Evolutionary conservation across 768 basidiomycete species (phyloP).

Genomic region (Tephrocybe sp.): DNA sequence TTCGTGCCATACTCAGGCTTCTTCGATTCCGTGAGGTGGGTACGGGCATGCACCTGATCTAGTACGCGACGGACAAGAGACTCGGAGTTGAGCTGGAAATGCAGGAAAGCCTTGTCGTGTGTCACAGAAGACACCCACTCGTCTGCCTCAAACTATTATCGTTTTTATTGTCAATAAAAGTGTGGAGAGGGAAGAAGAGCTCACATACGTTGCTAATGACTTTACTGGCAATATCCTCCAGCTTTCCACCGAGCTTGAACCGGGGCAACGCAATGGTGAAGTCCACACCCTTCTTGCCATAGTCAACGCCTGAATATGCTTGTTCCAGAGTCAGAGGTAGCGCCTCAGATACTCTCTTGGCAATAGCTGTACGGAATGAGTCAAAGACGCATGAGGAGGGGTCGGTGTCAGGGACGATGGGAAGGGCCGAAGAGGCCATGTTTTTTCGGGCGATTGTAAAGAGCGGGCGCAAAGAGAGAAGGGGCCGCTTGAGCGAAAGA

Average conservation of each 20-base stretch:
- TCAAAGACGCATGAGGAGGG: slow-evolving; percentile 69
- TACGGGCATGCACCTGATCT: slow-evolving; percentile 70
- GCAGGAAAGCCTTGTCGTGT: slow-evolving; percentile 77
- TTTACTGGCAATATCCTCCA: slow-evolving; percentile 71
- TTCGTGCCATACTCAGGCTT: slow-evolving; percentile 82
- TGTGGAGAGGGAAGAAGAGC: neutral
- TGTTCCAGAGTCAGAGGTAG: slow-evolving; percentile 71
- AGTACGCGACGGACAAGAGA: slow-evolving; percentile 68
- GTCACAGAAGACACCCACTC: slow-evolving; percentile 71
- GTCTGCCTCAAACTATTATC: slow-evolving; percentile 85
- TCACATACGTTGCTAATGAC: slow-evolving; percentile 69
- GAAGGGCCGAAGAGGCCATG: slow-evolving; percentile 31
- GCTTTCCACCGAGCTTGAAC: slow-evolving; percentile 81
- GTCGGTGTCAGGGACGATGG: slow-evolving; percentile 44
- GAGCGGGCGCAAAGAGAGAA: slow-evolving; percentile 10
- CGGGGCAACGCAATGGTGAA: slow-evolving; percentile 91
- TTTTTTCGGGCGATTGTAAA: slow-evolving; percentile 1
- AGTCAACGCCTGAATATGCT: slow-evolving; percentile 82
- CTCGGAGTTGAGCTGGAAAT: slow-evolving; percentile 68
- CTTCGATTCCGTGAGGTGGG: slow-evolving; percentile 55
- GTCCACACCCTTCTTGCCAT: slow-evolving; percentile 91
- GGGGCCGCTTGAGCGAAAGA: slow-evolving; percentile 16
- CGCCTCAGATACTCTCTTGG: slow-evolving; percentile 63
- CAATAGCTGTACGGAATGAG: slow-evolving; percentile 78
- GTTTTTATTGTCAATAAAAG: neutral